Conservation (phyloP, 2,329 filamentous ascomycete species). For the Gnomoniopsis smithogilvyi region DNA sequence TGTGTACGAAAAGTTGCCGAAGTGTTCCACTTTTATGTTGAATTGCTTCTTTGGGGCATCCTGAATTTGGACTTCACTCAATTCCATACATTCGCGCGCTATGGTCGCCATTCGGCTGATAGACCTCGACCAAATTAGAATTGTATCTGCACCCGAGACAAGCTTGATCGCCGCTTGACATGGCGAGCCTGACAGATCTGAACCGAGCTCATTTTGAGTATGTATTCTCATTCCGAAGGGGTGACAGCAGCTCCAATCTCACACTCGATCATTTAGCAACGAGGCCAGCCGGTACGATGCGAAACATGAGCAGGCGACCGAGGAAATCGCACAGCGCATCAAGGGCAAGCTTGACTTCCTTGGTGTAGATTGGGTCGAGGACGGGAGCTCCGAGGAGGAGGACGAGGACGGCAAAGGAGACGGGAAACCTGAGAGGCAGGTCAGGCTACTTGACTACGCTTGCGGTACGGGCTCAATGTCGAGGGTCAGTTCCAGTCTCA, state of each 20-base stretch:
- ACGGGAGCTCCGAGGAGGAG: constrained; percentile 31
- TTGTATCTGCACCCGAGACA: neutral
- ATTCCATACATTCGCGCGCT: neutral
- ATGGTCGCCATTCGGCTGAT: neutral
- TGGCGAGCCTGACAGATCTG: constrained; percentile 12
- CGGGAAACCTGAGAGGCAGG: constrained; percentile 26
- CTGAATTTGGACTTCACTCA: neutral
- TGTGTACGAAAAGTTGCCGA: neutral
- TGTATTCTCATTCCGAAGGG: neutral
- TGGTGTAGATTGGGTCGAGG: constrained; percentile 52
- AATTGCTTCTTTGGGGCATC: too few relatives aligned
- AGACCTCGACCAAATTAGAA: neutral
- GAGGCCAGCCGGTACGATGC: constrained; percentile 54
- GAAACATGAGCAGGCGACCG: constrained; percentile 51
- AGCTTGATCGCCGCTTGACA: constrained; percentile 2
- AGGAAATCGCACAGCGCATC: constrained; percentile 53
- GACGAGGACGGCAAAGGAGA: constrained; percentile 24
- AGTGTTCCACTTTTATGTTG: neutral
- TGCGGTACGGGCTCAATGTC: constrained; percentile 69
- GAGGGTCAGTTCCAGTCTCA: constrained; percentile 45
- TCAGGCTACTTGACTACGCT: constrained; percentile 69
- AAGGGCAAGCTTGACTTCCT: constrained; percentile 56
- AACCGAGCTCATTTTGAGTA: constrained; percentile 15
- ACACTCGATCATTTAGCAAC: constrained; percentile 34
- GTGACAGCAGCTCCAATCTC: neutral